A percentile compares a stretch with the other conserved stretches of the same genome.
phyloP scores from a whole-genome alignment of 306 rosid genomes.

The Cucumis melo region DNA sequence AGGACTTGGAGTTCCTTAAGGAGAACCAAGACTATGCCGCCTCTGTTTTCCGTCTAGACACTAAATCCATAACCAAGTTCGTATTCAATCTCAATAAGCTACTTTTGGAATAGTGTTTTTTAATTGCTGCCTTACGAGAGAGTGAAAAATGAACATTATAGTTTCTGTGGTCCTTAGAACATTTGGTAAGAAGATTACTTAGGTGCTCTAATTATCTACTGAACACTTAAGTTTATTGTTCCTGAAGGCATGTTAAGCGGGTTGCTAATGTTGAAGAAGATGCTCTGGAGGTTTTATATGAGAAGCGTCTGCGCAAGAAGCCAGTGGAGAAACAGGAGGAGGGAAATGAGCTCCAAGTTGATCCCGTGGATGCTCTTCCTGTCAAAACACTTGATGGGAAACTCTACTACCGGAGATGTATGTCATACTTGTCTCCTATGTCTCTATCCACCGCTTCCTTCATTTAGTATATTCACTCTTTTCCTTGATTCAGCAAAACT shows the following conservation, averaged over 20 bases:
- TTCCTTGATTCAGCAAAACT: conserved; percentile 22
- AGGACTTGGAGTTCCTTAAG: conserved; percentile 50
- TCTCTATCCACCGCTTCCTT: neutral
- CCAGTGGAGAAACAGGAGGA: conserved; percentile 45
- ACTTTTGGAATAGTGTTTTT: neutral
- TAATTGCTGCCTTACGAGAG: neutral
- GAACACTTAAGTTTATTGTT: neutral
- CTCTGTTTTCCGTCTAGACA: conserved; percentile 55
- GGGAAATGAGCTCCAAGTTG: conserved; percentile 42
- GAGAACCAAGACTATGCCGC: conserved; percentile 57
- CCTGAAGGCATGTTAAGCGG: conserved; percentile 70
- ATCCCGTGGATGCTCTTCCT: conserved; percentile 84
- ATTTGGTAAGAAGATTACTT: neutral
- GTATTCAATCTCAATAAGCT: conserved; percentile 1
- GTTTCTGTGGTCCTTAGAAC: neutral
- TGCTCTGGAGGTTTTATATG: conserved; percentile 73
- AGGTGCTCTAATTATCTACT: neutral
- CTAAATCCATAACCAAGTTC: conserved; percentile 71
- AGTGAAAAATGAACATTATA: neutral
- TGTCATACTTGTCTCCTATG: neutral
- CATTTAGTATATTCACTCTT: neutral
- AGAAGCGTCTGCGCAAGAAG: conserved; percentile 54
- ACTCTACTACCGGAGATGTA: conserved; percentile 54
- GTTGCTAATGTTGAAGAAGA: conserved; percentile 89
- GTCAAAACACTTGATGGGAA: conserved; percentile 70